A percentile compares a stretch with the other conserved stretches of the same genome.
Evolutionary conservation across 768 basidiomycete genomes (phyloP).

Genomic region (Fistulinella prunicolor): DNA sequence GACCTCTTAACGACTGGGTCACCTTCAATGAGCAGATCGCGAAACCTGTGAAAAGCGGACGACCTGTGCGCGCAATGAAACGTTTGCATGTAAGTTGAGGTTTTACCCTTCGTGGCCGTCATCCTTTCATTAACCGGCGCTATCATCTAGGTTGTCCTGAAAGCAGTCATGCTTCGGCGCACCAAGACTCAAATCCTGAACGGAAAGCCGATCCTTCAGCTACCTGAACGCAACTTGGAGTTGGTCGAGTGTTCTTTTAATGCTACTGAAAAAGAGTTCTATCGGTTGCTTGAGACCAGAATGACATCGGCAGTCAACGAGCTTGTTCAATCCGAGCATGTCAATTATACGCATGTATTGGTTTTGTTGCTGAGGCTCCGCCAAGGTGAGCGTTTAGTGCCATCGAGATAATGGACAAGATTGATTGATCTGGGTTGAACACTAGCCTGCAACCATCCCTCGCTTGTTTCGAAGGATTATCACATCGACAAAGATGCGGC

Average conservation of each 20-base stretch:
- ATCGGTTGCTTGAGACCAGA: slow-evolving; percentile 64
- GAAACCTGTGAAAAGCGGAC: slow-evolving; percentile 72
- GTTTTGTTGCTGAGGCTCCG: slow-evolving; percentile 76
- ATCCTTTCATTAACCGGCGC: neutral
- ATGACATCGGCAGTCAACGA: slow-evolving; percentile 67
- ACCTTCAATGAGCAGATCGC: slow-evolving; percentile 78
- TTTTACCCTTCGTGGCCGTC: neutral
- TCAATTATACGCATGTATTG: slow-evolving; percentile 68
- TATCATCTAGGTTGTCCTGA: slow-evolving; percentile 65
- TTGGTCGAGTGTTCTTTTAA: slow-evolving; percentile 79
- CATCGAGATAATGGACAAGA: neutral
- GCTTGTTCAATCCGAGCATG: slow-evolving; percentile 50
- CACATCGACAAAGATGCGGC: slow-evolving; percentile 72
- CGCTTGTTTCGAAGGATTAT: slow-evolving; percentile 76
- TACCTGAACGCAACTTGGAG: slow-evolving; percentile 72
- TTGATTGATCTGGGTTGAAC: neutral
- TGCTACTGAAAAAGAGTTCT: slow-evolving; percentile 74
- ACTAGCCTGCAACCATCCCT: slow-evolving; percentile 87
- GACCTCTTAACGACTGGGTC: slow-evolving; percentile 76
- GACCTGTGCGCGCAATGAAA: slow-evolving; percentile 70
- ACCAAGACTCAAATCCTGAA: slow-evolving; percentile 70
- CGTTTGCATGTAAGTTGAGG: slow-evolving; percentile 60
- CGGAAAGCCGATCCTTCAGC: slow-evolving; percentile 77
- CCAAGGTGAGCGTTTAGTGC: slow-evolving; percentile 59
- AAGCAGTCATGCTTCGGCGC: slow-evolving; percentile 86